These are phyloP conservation scores for Fomes fomentarius DNA, from an alignment of 1,284 basidiomycete genomes.

Conservation along the genomic window DNA sequence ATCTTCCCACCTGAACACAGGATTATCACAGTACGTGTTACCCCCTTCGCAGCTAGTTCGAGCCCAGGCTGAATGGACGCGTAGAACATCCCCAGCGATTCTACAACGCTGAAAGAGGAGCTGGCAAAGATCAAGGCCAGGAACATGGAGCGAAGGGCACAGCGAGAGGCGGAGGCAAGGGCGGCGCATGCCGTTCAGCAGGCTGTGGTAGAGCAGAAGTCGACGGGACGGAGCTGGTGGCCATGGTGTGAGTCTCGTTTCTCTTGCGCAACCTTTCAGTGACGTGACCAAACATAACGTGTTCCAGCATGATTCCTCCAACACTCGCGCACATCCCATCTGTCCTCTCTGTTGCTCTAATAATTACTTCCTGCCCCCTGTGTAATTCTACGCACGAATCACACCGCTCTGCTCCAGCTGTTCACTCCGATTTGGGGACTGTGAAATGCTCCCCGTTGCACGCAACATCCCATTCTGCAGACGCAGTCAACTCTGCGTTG, in stretches of 20 bases:
- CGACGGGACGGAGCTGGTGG: conserved; percentile 11
- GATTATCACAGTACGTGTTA: conserved; percentile 48
- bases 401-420: conserved; percentile 8
- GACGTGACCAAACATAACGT: too few species aligned
- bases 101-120: conserved; percentile 64
- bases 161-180: conserved; percentile 42
- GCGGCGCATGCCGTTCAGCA: conserved; percentile 29
- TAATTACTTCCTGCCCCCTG: conserved; percentile 3
- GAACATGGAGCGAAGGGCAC: conserved; percentile 49
- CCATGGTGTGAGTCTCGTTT: conserved; percentile 13
- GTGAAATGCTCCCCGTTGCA: conserved; percentile 39
- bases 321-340: background rate
- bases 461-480: conserved; percentile 39
- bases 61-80: background rate
- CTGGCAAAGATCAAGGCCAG: conserved; percentile 70
- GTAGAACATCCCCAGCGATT: conserved; percentile 67
- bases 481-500: conserved; percentile 34
- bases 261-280: too few species aligned
- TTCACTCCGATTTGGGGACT: conserved; percentile 30
- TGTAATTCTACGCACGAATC: conserved; percentile 20
- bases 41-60: conserved; percentile 1
- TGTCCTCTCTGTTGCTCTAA: conserved; percentile 8
- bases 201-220: conserved; percentile 20
- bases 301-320: background rate
- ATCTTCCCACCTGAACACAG: conserved; percentile 68